Conservation (phyloP, 1,284 basidiomycete species). For the Pyrrhoderma lamaoense region DNA sequence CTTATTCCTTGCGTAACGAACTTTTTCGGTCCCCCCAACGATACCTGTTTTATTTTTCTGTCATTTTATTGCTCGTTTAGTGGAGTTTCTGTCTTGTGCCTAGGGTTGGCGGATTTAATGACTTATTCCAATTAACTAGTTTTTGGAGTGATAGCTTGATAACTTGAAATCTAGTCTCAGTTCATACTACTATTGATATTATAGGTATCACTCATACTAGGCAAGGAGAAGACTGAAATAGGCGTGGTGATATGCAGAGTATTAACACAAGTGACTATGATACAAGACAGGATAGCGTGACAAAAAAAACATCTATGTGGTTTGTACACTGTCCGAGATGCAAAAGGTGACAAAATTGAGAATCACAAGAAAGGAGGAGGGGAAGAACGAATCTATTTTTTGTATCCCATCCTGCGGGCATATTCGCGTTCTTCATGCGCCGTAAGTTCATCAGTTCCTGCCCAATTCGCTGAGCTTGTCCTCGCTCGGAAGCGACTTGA, state of each 20-base stretch:
- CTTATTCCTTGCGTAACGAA: slow-evolving; percentile 10
- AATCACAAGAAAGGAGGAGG: background rate
- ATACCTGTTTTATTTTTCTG: slow-evolving; percentile 17
- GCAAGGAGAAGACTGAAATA: background rate
- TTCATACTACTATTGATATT: background rate
- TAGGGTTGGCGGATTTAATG: slow-evolving; percentile 12
- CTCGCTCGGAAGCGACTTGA: slow-evolving; percentile 79
- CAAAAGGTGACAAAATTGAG: too few species aligned
- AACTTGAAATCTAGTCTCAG: too few species aligned
- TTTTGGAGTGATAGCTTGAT: too few species aligned
- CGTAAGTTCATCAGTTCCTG: slow-evolving; percentile 77
- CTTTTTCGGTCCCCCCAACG: slow-evolving; percentile 6
- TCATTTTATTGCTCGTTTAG: slow-evolving; percentile 13
- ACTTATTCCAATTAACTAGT: background rate
- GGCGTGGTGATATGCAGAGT: background rate
- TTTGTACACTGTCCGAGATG: too few species aligned
- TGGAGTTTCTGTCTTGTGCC: slow-evolving; percentile 16
- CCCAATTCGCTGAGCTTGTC: slow-evolving; percentile 92
- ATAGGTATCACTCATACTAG: too few species aligned
- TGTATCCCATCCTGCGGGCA: slow-evolving; percentile 84
- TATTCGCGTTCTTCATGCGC: slow-evolving; percentile 80
- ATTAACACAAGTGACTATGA: slow-evolving; percentile 2
- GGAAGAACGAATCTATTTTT: slow-evolving; percentile 19
- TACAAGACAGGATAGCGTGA: background rate
- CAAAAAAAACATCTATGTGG: background rate